Evolutionary conservation across 768 basidiomycete genomes (phyloP).

Genomic region (Mycena kentingensis): DNA sequence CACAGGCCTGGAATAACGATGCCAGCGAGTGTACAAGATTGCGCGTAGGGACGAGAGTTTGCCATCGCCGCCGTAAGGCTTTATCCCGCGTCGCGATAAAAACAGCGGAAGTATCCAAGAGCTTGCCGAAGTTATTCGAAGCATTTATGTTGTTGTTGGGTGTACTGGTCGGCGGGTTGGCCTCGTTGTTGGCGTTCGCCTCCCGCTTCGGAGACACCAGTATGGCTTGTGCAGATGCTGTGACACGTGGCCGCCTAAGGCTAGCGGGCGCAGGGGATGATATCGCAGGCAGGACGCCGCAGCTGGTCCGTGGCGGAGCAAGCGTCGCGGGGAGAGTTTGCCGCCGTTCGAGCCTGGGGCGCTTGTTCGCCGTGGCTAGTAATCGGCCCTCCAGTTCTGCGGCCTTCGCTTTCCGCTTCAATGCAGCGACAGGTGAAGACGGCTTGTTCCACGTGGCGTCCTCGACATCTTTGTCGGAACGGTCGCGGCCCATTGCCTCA

Average conservation of each 20-base stretch:
- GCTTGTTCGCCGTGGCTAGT: constrained; percentile 9
- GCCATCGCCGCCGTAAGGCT: constrained; percentile 26
- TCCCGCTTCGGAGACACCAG: no score
- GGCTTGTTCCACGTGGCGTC: constrained; percentile 45
- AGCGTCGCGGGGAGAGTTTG: no score
- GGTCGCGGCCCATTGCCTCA: constrained; percentile 54
- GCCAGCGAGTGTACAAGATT: constrained; percentile 44
- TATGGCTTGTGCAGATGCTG: no score
- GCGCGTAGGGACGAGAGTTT: constrained; percentile 32
- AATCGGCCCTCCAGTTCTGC: constrained; percentile 48
- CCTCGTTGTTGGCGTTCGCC: no score
- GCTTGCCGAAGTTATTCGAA: background rate
- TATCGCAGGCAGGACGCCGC: no score
- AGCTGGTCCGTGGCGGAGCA: no score
- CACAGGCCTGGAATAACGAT: constrained; percentile 51
- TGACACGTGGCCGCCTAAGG: no score
- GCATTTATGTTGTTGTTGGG: background rate
- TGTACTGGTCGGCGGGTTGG: background rate
- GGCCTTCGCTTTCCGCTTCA: constrained; percentile 41
- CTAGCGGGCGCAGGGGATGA: no score
- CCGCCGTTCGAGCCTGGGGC: background rate
- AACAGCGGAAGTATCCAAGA: constrained; percentile 18
- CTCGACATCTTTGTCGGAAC: constrained; percentile 49
- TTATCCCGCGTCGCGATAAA: constrained; percentile 21
- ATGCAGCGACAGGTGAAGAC: constrained; percentile 37